These are phyloP conservation scores for Penicillium silybi DNA, from an alignment of 495 filamentous ascomycete species.

Conservation along the genomic window DNA sequence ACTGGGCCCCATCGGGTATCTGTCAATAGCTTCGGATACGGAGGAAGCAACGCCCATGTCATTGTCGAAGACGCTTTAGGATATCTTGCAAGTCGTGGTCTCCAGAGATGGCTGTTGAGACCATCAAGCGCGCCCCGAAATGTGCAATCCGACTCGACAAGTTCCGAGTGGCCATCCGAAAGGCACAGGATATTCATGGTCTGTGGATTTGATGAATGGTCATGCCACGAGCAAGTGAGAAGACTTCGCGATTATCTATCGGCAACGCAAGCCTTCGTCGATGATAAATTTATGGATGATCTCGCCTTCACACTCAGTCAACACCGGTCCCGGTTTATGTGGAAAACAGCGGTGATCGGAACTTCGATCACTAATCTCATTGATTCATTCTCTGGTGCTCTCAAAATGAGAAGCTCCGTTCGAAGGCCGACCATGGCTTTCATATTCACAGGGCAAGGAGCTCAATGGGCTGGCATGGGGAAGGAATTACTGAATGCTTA, in stretches of 20 bases:
- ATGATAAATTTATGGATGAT: constrained; percentile 15
- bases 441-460: constrained; percentile 46
- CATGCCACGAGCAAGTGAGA: constrained; percentile 2
- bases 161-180: background rate
- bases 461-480: constrained; percentile 37
- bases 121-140: background rate
- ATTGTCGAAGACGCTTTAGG: constrained; percentile 33
- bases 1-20: constrained; percentile 25
- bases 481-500: constrained; percentile 29
- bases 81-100: constrained; percentile 1
- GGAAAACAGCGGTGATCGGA: constrained; percentile 17
- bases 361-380: constrained; percentile 3
- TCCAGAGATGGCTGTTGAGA: background rate
- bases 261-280: background rate
- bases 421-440: constrained; percentile 4
- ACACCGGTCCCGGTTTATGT: constrained; percentile 20
- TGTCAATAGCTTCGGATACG: constrained; percentile 39
- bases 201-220: constrained; percentile 16
- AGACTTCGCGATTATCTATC: constrained; percentile 11
- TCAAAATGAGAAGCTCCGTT: background rate
- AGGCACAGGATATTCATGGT: constrained; percentile 13
- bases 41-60: constrained; percentile 37
- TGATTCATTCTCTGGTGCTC: constrained; percentile 1
- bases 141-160: background rate
- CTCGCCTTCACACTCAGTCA: constrained; percentile 30